Percentiles rank a stretch among this genome's conserved stretches.
These are phyloP conservation scores for Rozella allomycis DNA, from an alignment of 371 early-diverging fungal species.

Conservation along the genomic window DNA sequence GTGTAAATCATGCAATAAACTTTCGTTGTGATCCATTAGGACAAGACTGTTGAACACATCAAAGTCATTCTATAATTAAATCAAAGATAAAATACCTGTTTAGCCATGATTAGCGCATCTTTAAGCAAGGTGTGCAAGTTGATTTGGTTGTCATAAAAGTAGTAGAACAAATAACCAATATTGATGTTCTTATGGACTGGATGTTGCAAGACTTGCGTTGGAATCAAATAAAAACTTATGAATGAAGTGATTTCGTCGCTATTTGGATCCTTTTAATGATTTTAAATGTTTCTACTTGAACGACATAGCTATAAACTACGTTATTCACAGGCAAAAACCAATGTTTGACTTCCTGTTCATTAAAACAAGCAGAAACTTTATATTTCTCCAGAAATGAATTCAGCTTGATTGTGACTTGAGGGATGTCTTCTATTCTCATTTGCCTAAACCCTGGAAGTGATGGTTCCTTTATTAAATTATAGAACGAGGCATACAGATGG, in stretches of 20 bases:
- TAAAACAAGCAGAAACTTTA: slow-evolving; percentile 46
- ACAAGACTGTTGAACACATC: slow-evolving; percentile 85
- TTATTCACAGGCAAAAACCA: slow-evolving; percentile 61
- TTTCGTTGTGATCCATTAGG: slow-evolving; percentile 49
- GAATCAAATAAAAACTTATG: slow-evolving; percentile 75
- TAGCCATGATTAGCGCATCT: slow-evolving; percentile 57
- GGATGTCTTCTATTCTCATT: slow-evolving; percentile 51
- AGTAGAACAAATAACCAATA: slow-evolving; percentile 83
- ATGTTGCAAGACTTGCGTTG: slow-evolving; percentile 61
- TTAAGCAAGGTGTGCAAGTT: slow-evolving; percentile 35
- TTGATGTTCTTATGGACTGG: slow-evolving; percentile 48
- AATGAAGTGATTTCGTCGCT: slow-evolving; percentile 50
- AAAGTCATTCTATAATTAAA: slow-evolving; percentile 9
- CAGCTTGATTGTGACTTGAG: slow-evolving; percentile 40
- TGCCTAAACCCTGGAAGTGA: slow-evolving; percentile 45
- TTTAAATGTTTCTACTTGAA: slow-evolving; percentile 29
- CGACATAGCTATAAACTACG: slow-evolving; percentile 80
- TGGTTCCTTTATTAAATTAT: slow-evolving; percentile 10
- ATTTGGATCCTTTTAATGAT: slow-evolving; percentile 20
- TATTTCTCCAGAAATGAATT: slow-evolving; percentile 41
- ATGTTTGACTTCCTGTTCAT: slow-evolving; percentile 68
- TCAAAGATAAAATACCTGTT: slow-evolving; percentile 17
- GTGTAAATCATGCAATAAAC: slow-evolving; percentile 49
- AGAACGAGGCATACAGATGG: slow-evolving; percentile 19
- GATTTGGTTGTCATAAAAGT: slow-evolving; percentile 39